phyloP scores from a whole-genome alignment of 768 basidiomycete genomes.

The Chalciporus piperatus region DNA sequence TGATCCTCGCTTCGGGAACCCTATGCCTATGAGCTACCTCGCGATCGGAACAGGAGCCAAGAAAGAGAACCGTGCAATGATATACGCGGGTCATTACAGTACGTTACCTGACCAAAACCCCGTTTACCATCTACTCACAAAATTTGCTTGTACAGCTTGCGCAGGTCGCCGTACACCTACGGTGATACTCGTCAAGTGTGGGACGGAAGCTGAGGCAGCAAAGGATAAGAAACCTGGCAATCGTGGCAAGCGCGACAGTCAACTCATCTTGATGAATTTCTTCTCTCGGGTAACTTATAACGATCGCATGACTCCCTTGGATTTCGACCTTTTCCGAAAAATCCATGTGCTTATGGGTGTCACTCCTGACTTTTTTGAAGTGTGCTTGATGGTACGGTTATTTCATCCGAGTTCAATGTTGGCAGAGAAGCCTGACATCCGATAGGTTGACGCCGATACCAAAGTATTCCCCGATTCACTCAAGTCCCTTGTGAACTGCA shows the following conservation, averaged over 20 bases:
- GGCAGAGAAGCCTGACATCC: slow-evolving; percentile 10
- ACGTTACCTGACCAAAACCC: slow-evolving; percentile 33
- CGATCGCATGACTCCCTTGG: slow-evolving; percentile 96
- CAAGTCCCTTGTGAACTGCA: slow-evolving; percentile 90
- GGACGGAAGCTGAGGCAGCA: slow-evolving; percentile 78
- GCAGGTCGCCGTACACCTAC: slow-evolving; percentile 92
- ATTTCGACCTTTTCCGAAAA: slow-evolving; percentile 98
- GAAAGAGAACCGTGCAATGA: slow-evolving; percentile 91
- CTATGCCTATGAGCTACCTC: slow-evolving; percentile 88
- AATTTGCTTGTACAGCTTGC: slow-evolving; percentile 46
- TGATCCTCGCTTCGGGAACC: slow-evolving; percentile 94
- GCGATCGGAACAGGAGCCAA: slow-evolving; percentile 91
- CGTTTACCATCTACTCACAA: slow-evolving; percentile 1
- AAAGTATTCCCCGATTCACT: slow-evolving; percentile 92
- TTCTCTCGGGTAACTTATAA: slow-evolving; percentile 99
- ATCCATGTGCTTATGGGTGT: slow-evolving; percentile 97
- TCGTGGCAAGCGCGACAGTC: slow-evolving; percentile 97
- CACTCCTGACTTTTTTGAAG: slow-evolving; percentile 98
- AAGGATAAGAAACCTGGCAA: slow-evolving; percentile 95
- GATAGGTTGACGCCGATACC: slow-evolving; percentile 96
- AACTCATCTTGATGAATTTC: slow-evolving; percentile 99
- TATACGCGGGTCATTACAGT: slow-evolving; percentile 99
- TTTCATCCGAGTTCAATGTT: background rate
- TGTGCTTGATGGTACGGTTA: slow-evolving; percentile 85
- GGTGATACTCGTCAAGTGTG: slow-evolving; percentile 94